These are phyloP conservation scores for Zygosaccharomyces lentus DNA, from an alignment of 805 yeast species.

Conservation along the genomic window DNA sequence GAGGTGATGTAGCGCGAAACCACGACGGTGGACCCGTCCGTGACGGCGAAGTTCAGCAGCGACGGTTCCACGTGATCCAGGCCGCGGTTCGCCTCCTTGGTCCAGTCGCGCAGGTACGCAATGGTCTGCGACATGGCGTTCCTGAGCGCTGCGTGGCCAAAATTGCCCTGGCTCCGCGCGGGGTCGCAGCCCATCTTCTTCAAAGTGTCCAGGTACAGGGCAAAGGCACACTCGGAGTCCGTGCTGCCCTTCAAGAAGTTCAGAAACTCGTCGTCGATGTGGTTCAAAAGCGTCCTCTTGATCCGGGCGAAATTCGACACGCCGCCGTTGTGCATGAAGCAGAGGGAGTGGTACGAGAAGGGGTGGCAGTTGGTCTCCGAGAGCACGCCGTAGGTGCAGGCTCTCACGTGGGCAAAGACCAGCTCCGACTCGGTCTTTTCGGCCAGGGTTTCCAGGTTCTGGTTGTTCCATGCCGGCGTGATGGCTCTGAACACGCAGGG, in stretches of 20 bases:
- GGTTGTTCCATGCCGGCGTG: slow-evolving; percentile 98
- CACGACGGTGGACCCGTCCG: slow-evolving; percentile 85
- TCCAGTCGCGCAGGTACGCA: slow-evolving; percentile 74
- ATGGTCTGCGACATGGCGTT: slow-evolving; percentile 71
- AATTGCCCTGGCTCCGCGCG: slow-evolving; percentile 39
- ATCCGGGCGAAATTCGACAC: slow-evolving; percentile 67
- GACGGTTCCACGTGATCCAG: slow-evolving; percentile 60
- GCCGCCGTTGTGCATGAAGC: slow-evolving; percentile 98
- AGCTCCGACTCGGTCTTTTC: slow-evolving; percentile 79
- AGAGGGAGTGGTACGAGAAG: slow-evolving; percentile 75
- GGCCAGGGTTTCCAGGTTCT: slow-evolving; percentile 78
- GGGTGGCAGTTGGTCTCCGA: slow-evolving; percentile 98
- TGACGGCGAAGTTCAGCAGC: slow-evolving; percentile 85
- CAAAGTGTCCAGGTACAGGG: slow-evolving; percentile 74
- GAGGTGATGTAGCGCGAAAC: slow-evolving; percentile 87
- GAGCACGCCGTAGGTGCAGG: slow-evolving; percentile 90
- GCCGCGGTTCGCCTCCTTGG: slow-evolving; percentile 49
- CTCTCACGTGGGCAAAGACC: slow-evolving; percentile 94
- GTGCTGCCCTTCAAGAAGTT: slow-evolving; percentile 86
- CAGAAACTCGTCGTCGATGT: slow-evolving; percentile 76
- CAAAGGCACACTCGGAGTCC: slow-evolving; percentile 94
- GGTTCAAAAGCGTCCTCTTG: slow-evolving; percentile 67
- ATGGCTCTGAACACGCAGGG: slow-evolving; percentile 95
- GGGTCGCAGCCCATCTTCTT: slow-evolving; percentile 76
- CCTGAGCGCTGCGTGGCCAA: slow-evolving; percentile 56